Base-by-base conservation (phyloP, 1,284 basidiomycete genomes). In the Trichosporon coremiiforme region DNA sequence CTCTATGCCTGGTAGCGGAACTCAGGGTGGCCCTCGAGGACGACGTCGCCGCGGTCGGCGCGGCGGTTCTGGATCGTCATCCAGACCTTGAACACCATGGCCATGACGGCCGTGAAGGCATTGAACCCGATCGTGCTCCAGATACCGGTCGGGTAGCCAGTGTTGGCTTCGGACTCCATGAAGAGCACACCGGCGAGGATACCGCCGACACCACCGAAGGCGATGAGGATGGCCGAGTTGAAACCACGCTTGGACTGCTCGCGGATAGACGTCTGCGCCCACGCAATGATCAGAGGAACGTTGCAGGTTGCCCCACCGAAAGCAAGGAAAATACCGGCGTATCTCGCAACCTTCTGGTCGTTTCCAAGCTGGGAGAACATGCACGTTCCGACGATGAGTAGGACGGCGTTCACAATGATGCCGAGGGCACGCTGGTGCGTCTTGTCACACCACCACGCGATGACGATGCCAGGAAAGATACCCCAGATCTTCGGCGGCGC, bases 181-280 rank as follows among this genome's bases (percentile, higher is more conserved):
- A 73, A 73, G 25, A 47, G 17, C 15, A 66, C 67, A 0, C 35
- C 20, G 12, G 63, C 81, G 67, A 84, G 73, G 75, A 85, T 84
- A 67, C 85, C 85, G 31, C 85, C 85, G 47, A 85, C 72, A 68
- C 83, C 83, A 47, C 83, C 84, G 53, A 83, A 79, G 55, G 77
- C 80, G 64, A 84, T 80, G 60, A 82, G 78, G 50, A 84, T 69
- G 29, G 84, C 84, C 35, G 77, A 78, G n/a, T 76, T 75, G 71
- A 82, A 79, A 20, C 77, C 73, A 50, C 75, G 71, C 69, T 85
- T 85, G 20, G 79, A 78, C 71, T 85, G 81, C 20, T 77, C 77
- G 15, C 80, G 80, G 36, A 85, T 80, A 77, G 84, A 85, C 75
- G 82, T 83, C 69, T 81, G 78, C 64, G 76, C 75, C 74, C 79